These are phyloP conservation scores for Auricularia sp. DNA, from an alignment of 768 basidiomycete genomes.

Conservation along the genomic window DNA sequence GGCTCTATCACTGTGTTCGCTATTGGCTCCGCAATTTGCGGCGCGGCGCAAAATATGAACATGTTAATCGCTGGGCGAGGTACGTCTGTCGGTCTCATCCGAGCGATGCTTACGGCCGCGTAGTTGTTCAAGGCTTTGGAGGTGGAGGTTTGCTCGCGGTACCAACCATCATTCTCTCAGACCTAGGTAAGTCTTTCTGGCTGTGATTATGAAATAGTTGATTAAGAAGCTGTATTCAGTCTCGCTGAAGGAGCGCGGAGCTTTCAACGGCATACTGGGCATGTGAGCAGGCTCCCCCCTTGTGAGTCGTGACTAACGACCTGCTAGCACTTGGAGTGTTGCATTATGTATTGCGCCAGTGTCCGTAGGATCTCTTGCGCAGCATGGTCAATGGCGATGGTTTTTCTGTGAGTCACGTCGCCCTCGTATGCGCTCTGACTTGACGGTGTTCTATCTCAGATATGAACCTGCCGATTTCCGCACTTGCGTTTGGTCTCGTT, in stretches of 20 bases:
- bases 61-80: background rate
- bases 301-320: background rate
- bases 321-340: background rate
- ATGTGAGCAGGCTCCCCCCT: background rate
- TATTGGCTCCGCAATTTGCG: background rate
- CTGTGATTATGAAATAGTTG: too few species aligned
- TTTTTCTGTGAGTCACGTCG: conserved; percentile 13
- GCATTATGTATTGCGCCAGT: background rate
- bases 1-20: background rate
- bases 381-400: conserved; percentile 17
- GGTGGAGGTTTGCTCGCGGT: conserved; percentile 7
- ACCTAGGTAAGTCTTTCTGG: background rate
- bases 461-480: conserved; percentile 20
- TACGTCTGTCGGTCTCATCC: conserved; percentile 7
- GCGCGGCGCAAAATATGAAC: background rate
- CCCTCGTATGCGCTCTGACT: background rate
- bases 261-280: background rate
- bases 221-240: background rate
- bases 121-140: conserved; percentile 8
- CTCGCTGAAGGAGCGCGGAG: background rate
- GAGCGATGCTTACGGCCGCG: background rate
- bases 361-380: background rate
- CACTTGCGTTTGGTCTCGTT: conserved; percentile 14
- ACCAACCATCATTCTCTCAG: conserved; percentile 7
- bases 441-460: conserved; percentile 7